Percentiles rank a stretch among this genome's conserved stretches.
phyloP scores from a whole-genome alignment of 176 grass and related monocot genomes.

The Urochloa ruziziensis region DNA sequence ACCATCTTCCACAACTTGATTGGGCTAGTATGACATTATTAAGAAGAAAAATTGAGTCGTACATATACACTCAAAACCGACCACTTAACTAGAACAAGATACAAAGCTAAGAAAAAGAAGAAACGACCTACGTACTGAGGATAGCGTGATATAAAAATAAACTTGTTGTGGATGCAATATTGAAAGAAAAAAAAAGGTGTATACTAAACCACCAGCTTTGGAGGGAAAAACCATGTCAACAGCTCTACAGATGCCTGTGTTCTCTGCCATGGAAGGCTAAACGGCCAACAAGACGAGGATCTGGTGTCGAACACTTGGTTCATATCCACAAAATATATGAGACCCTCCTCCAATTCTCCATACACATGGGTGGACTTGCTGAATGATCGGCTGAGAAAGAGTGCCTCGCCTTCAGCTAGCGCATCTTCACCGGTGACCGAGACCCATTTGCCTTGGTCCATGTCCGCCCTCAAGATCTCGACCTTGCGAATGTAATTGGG shows the following conservation, averaged over 20 bases:
- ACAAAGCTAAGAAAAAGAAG: too few relatives aligned
- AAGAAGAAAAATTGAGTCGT: too few relatives aligned
- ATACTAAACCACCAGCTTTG: background rate
- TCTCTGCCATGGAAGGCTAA: background rate
- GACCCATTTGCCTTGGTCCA: background rate
- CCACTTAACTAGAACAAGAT: too few relatives aligned
- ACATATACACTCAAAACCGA: too few relatives aligned
- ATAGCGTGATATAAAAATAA: too few relatives aligned
- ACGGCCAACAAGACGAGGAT: background rate
- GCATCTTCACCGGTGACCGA: background rate
- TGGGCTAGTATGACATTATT: too few relatives aligned
- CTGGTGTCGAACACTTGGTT: background rate
- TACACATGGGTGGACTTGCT: background rate
- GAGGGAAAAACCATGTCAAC: background rate
- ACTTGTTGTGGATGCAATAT: too few relatives aligned
- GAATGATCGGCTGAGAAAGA: background rate
- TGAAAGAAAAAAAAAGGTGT: too few relatives aligned
- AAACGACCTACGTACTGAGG: too few relatives aligned
- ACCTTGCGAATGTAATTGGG: background rate
- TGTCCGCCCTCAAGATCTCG: background rate
- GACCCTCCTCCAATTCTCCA: background rate
- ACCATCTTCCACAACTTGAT: too few relatives aligned
- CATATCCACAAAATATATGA: background rate
- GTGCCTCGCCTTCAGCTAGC: background rate
- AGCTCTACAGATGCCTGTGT: rapidly evolving